A percentile compares a stretch with the other conserved stretches of the same genome.
Conservation (phyloP, 2,329 filamentous ascomycete genomes). For the Microdochium paspali region DNA sequence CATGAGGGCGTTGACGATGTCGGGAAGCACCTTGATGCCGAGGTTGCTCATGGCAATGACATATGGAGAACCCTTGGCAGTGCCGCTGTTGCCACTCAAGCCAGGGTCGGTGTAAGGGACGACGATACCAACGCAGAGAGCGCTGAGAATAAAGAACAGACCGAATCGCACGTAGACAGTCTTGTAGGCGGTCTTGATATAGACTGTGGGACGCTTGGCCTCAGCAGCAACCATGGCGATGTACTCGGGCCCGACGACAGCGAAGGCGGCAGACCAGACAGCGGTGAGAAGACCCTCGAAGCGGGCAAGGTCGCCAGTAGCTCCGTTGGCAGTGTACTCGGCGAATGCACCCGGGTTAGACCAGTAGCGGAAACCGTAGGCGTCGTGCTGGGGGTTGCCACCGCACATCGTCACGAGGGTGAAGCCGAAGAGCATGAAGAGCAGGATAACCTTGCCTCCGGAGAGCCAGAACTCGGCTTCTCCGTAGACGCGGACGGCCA, state of each 20-base stretch:
- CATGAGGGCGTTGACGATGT: slow-evolving; percentile 54
- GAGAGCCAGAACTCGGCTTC: slow-evolving; percentile 36
- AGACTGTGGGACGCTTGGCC: slow-evolving; percentile 44
- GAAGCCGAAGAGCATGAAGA: slow-evolving; percentile 20
- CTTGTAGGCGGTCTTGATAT: slow-evolving; percentile 55
- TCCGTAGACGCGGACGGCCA: slow-evolving; percentile 32
- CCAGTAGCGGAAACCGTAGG: slow-evolving; percentile 26
- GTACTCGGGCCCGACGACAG: slow-evolving; percentile 53
- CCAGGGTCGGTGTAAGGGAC: slow-evolving; percentile 53
- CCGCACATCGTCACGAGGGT: slow-evolving; percentile 35
- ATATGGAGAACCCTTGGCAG: slow-evolving; percentile 44
- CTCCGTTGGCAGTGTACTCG: slow-evolving; percentile 39
- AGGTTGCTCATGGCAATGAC: slow-evolving; percentile 50
- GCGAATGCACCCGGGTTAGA: slow-evolving; percentile 43
- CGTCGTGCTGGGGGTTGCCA: slow-evolving; percentile 28
- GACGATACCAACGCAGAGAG: slow-evolving; percentile 52
- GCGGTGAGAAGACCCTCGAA: slow-evolving; percentile 58
- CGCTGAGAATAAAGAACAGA: slow-evolving; percentile 57
- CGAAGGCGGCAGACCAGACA: slow-evolving; percentile 45
- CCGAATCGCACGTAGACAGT: slow-evolving; percentile 58
- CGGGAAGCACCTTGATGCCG: slow-evolving; percentile 40
- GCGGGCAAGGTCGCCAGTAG: slow-evolving; percentile 41
- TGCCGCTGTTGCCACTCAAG: slow-evolving; percentile 32
- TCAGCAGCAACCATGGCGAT: slow-evolving; percentile 42
- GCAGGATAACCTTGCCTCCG: slow-evolving; percentile 25